Percentiles rank a stretch among this genome's conserved stretches.
These are phyloP conservation scores for Prunus padus DNA, from an alignment of 306 rosid species.

Conservation along the genomic window DNA sequence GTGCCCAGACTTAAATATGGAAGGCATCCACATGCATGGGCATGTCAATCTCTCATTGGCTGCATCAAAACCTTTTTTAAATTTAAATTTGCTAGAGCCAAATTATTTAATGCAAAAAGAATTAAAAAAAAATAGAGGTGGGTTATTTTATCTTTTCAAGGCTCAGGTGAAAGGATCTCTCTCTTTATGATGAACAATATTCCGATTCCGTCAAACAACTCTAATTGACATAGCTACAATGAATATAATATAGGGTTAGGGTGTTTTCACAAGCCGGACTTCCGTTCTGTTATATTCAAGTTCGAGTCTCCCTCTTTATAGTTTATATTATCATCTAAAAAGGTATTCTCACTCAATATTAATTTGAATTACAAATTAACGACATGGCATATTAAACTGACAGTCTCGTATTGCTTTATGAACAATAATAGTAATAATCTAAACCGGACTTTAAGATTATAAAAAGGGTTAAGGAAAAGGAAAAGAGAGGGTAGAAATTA, in stretches of 20 bases:
- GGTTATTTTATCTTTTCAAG: neutral
- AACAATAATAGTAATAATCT: neutral
- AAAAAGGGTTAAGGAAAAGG: neutral
- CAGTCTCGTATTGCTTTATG: neutral
- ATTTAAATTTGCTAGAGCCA: neutral
- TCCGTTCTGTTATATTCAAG: too few species aligned
- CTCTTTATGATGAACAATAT: neutral
- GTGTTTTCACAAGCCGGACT: too few species aligned
- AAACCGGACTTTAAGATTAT: neutral
- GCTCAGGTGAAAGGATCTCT: neutral
- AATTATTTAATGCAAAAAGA: neutral
- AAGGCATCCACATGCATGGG: neutral
- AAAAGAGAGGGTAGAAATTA: neutral
- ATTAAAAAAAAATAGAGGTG: neutral
- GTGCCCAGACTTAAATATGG: too few species aligned
- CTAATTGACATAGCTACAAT: neutral
- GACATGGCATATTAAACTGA: too few species aligned
- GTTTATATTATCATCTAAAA: too few species aligned
- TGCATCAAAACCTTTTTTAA: too few species aligned
- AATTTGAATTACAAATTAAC: too few species aligned
- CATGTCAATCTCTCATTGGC: neutral
- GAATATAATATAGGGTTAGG: too few species aligned
- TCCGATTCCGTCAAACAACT: neutral
- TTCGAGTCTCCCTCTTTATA: too few species aligned
- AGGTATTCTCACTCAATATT: too few species aligned